A percentile compares a stretch with the other conserved stretches of the same genome.
These are phyloP conservation scores for Leptographium wingfieldii DNA, from an alignment of 2,329 filamentous ascomycete species.

Conservation along the genomic window DNA sequence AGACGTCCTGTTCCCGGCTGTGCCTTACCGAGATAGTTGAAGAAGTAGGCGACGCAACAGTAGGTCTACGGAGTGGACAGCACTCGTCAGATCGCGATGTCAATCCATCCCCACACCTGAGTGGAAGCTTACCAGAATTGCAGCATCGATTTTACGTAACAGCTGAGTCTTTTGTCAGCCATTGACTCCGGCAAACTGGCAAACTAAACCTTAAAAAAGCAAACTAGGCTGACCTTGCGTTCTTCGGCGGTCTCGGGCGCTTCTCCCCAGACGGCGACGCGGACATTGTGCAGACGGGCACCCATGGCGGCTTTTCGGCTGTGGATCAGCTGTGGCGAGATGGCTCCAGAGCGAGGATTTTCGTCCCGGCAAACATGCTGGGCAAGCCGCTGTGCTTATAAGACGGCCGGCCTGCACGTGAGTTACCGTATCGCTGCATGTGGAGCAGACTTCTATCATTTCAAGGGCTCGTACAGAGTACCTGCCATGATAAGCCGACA, in stretches of 20 bases:
- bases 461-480: no score
- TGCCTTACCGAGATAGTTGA: conserved; percentile 1
- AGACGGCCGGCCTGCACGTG: background rate
- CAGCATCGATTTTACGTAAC: background rate
- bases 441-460: no score
- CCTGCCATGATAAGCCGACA: no score
- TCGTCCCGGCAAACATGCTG: no score
- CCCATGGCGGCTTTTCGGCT: background rate
- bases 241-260: background rate
- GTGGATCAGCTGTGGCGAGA: background rate
- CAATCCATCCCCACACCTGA: background rate
- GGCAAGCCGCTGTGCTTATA: background rate
- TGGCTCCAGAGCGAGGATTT: background rate
- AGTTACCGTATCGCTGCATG: no score
- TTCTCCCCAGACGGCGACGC: background rate
- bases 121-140: background rate
- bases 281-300: background rate
- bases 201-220: no score
- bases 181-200: no score
- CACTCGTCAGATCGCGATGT: background rate
- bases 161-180: background rate
- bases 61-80: background rate
- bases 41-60: background rate
- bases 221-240: background rate
- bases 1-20: no score